Percentiles rank a stretch among this genome's conserved stretches.
phyloP scores from a whole-genome alignment of 2,329 filamentous ascomycete genomes.

The Arachnomyces sp. region DNA sequence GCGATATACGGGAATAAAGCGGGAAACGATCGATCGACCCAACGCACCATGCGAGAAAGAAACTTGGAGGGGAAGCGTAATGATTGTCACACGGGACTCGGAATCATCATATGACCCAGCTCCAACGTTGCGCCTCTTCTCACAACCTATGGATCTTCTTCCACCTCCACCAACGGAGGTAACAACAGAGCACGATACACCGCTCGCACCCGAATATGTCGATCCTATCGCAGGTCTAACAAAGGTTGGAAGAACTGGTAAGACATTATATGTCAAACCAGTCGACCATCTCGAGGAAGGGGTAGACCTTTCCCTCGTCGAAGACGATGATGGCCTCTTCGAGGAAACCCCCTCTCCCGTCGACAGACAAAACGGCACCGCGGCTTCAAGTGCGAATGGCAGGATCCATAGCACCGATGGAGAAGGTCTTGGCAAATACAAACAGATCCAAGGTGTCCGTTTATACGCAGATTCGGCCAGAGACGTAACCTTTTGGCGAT shows the following conservation, averaged over 20 bases:
- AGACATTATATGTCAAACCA: constrained; percentile 79
- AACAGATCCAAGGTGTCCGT: constrained; percentile 71
- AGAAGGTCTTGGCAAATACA: constrained; percentile 71
- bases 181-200: constrained; percentile 48
- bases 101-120: constrained; percentile 72
- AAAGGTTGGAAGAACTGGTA: constrained; percentile 75
- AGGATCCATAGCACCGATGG: constrained; percentile 52
- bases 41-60: constrained; percentile 51
- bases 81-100: constrained; percentile 87
- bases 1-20: constrained; percentile 80
- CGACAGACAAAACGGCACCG: constrained; percentile 30
- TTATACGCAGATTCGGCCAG: constrained; percentile 76
- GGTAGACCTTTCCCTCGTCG: constrained; percentile 67
- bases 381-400: constrained; percentile 39
- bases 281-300: constrained; percentile 77
- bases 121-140: constrained; percentile 75
- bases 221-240: constrained; percentile 83
- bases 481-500: constrained; percentile 92
- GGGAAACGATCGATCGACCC: constrained; percentile 25
- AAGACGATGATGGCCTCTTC: constrained; percentile 76
- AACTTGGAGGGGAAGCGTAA: constrained; percentile 84
- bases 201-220: constrained; percentile 67
- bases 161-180: constrained; percentile 67
- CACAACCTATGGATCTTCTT: constrained; percentile 73
- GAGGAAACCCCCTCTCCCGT: constrained; percentile 50